A percentile compares a stretch with the other conserved stretches of the same genome.
Evolutionary conservation across 176 grass and related monocot genomes (phyloP).

Genomic region (Leersia perrieri): DNA sequence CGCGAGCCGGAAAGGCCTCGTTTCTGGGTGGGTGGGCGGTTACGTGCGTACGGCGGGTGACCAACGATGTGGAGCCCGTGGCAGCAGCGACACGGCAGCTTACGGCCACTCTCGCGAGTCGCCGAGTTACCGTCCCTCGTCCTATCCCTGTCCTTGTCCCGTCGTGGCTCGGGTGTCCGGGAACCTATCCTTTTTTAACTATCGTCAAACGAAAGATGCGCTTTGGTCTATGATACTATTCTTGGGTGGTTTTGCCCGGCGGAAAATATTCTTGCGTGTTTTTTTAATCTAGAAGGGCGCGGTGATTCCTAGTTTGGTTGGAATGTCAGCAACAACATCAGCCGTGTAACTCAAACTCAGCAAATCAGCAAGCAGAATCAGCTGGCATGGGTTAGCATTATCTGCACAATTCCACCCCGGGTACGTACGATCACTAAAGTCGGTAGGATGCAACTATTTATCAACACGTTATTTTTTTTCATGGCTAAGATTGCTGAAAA

Average conservation of each 20-base stretch:
- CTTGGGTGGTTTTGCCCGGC: neutral
- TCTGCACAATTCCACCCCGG: too few relatives aligned
- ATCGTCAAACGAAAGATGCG: neutral
- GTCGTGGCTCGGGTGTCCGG: neutral
- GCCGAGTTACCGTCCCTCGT: neutral
- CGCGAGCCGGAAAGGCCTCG: neutral
- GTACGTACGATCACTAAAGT: too few relatives aligned
- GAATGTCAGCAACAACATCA: too few relatives aligned
- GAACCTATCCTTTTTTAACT: neutral
- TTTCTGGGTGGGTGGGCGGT: constrained; percentile 7
- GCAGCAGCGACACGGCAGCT: constrained; percentile 25
- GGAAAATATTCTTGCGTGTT: too few relatives aligned
- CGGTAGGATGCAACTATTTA: too few relatives aligned
- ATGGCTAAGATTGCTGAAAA: too few relatives aligned
- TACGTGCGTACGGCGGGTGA: neutral
- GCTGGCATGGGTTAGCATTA: too few relatives aligned
- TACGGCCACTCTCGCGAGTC: neutral
- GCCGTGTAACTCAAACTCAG: too few relatives aligned
- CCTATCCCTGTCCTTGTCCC: neutral
- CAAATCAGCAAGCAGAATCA: too few relatives aligned
- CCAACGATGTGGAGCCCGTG: neutral
- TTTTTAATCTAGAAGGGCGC: neutral
- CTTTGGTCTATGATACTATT: neutral
- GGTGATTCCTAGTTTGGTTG: neutral
- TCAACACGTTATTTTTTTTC: too few relatives aligned